Evolutionary conservation across 768 basidiomycete species (phyloP), one percentile per base, ranked within the genome.

Genomic region (Dioszegia hungarica): DNA sequence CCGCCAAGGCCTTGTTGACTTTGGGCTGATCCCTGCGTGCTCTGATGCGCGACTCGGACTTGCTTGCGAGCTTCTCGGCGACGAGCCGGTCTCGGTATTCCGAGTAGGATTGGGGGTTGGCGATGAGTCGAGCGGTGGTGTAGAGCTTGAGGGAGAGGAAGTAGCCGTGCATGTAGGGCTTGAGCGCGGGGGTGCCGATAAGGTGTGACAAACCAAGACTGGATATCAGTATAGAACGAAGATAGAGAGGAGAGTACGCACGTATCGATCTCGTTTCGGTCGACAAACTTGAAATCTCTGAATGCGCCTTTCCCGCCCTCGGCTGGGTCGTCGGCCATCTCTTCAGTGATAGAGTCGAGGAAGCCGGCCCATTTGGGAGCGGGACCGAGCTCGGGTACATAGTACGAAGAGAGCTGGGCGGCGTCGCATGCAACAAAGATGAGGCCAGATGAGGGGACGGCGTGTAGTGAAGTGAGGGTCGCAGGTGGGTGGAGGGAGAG

Each of bases 101-200:
- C 37, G 85, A 86, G 43, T 98, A 97, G 10, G 87, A 90, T 73
- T 90, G 93, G 1, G 95, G 95, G 79, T 98, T 97, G 55, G 91
- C 87, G 64, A 98, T 92, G 62, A 94, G 83, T 29, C 93, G 86
- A 1, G 95, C 95, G 48, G 93, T 87, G 66, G 93, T 90, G 79
- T 98, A 98, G 5, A 98, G 83, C 68, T 91, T 90, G 77, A 98
- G 85, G 4, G 92, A 89, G 61, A 97, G 77, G 80, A 99, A 98
- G 83, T 93, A 98, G 39, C 95, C 95, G 77, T 99, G 95, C 94
- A 99, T 97, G 78, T 98, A 99, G 3, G 95, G 95, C 77, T 94
- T 94, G 81, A 98, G 88, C 17, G 88, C 85, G 20, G 91, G 86
- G 5, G 93, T 94, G 48, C 95, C 95, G 62, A 95, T 79, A 66